These are phyloP conservation scores for Cutaneotrichosporon cyanovorans DNA, from an alignment of 1,284 basidiomycete genomes.

Conservation along the genomic window DNA sequence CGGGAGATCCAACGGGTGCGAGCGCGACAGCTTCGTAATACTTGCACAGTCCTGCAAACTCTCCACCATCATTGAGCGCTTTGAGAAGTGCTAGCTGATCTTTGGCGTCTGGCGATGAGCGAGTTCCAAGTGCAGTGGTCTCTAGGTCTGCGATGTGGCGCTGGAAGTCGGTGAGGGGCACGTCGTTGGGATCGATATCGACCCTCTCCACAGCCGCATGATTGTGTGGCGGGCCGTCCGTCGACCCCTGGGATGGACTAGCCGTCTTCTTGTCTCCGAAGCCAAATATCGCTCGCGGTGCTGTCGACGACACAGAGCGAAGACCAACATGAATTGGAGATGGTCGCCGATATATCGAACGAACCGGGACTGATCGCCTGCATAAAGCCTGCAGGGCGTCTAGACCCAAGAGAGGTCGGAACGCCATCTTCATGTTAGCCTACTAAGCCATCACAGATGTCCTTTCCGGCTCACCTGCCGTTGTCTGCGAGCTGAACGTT, in stretches of 20 bases:
- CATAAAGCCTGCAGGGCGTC: slow-evolving; percentile 8
- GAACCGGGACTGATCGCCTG: neutral
- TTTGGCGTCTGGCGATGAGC: slow-evolving; percentile 14
- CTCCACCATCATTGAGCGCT: slow-evolving; percentile 30
- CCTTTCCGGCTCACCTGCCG: no score
- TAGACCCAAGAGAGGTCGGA: slow-evolving; percentile 7
- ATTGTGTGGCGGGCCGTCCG: slow-evolving; percentile 1
- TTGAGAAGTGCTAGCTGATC: slow-evolving; percentile 32
- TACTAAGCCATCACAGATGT: no score
- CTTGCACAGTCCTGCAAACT: slow-evolving; percentile 25
- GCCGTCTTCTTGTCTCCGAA: neutral
- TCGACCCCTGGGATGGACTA: neutral
- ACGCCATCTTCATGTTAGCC: slow-evolving; percentile 8
- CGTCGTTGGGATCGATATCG: neutral
- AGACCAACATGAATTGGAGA: neutral
- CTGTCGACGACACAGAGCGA: neutral
- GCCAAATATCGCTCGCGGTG: neutral
- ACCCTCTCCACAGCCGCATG: neutral
- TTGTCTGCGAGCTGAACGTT: no score
- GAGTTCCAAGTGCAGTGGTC: slow-evolving; percentile 24
- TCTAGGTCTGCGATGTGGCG: slow-evolving; percentile 36
- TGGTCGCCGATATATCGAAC: neutral
- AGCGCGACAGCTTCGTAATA: slow-evolving; percentile 40
- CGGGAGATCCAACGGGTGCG: neutral
- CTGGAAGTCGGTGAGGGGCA: slow-evolving; percentile 33